Evolutionary conservation across 225 moss, liverwort and hornwort species (phyloP).

Genomic region (Physcomitrium patens): DNA sequence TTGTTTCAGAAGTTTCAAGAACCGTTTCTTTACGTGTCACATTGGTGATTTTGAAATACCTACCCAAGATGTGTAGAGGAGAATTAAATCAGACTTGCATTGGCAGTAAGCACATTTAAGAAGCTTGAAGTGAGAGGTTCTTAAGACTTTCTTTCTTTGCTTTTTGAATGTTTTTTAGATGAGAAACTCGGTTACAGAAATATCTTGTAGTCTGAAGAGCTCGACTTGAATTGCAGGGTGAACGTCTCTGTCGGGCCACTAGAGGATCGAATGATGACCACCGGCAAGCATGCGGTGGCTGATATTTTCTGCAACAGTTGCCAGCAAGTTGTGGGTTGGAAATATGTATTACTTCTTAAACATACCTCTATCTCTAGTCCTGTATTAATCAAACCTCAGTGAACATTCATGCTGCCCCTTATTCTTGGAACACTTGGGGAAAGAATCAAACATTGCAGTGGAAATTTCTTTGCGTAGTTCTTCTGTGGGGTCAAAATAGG

Average conservation of each 20-base stretch:
- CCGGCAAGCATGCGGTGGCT: slow-evolving; percentile 92
- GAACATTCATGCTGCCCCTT: slow-evolving; percentile 17
- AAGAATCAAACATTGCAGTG: neutral
- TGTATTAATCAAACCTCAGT: slow-evolving; percentile 33
- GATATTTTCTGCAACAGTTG: slow-evolving; percentile 97
- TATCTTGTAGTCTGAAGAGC: slow-evolving; percentile 29
- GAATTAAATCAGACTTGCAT: neutral
- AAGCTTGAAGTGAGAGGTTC: slow-evolving; percentile 18
- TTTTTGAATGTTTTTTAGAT: slow-evolving; percentile 1
- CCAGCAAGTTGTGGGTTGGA: slow-evolving; percentile 95
- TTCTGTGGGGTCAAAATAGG: neutral
- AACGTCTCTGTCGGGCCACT: slow-evolving; percentile 88
- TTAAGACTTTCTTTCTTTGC: neutral
- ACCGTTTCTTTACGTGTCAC: neutral
- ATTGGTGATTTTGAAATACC: slow-evolving; percentile 25
- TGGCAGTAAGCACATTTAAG: neutral
- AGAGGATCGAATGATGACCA: slow-evolving; percentile 97
- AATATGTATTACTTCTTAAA: slow-evolving; percentile 67
- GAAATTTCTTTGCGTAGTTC: slow-evolving; percentile 14
- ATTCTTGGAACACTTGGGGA: neutral
- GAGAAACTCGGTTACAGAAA: neutral
- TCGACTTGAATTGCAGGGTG: slow-evolving; percentile 58
- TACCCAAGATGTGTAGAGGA: slow-evolving; percentile 8
- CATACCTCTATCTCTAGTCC: slow-evolving; percentile 34
- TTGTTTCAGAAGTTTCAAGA: slow-evolving; percentile 1